A percentile compares a stretch with the other conserved stretches of the same genome.
phyloP scores from a whole-genome alignment of 164 flowering plant genomes.

The Piper betle region DNA sequence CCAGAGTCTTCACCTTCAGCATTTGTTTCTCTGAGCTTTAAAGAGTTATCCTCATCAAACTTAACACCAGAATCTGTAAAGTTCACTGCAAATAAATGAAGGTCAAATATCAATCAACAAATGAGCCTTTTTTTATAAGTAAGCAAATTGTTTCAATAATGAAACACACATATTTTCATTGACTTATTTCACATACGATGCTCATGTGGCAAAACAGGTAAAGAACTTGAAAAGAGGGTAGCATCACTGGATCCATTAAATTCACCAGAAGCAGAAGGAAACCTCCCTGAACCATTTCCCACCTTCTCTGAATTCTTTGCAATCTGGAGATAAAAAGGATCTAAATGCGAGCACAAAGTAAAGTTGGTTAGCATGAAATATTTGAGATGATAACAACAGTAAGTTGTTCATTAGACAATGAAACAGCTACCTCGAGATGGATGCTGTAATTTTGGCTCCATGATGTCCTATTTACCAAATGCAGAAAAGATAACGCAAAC shows the following conservation, averaged over 20 bases:
- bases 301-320: slow-evolving; percentile 14
- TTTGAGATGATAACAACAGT: no score
- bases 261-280: slow-evolving; percentile 24
- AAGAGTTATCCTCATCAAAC: slow-evolving; percentile 32
- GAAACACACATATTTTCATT: no score
- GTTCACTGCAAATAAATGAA: slow-evolving; percentile 38
- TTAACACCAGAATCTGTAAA: slow-evolving; percentile 19
- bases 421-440: background rate
- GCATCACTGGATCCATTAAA: slow-evolving; percentile 57
- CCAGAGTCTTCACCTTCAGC: slow-evolving; percentile 27
- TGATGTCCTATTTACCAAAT: no score
- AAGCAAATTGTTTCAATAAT: no score
- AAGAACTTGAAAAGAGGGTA: slow-evolving; percentile 75
- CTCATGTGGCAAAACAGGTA: slow-evolving; percentile 82
- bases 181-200: slow-evolving; percentile 34
- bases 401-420: background rate
- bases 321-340: background rate
- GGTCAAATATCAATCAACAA: background rate
- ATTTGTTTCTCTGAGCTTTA: slow-evolving; percentile 19
- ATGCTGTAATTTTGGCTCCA: background rate
- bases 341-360: background rate
- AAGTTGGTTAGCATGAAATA: background rate
- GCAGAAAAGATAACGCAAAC: background rate
- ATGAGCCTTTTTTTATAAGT: background rate
- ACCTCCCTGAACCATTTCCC: slow-evolving; percentile 35